phyloP scores from a whole-genome alignment of 306 rosid genomes.

The Prunus campanulata region DNA sequence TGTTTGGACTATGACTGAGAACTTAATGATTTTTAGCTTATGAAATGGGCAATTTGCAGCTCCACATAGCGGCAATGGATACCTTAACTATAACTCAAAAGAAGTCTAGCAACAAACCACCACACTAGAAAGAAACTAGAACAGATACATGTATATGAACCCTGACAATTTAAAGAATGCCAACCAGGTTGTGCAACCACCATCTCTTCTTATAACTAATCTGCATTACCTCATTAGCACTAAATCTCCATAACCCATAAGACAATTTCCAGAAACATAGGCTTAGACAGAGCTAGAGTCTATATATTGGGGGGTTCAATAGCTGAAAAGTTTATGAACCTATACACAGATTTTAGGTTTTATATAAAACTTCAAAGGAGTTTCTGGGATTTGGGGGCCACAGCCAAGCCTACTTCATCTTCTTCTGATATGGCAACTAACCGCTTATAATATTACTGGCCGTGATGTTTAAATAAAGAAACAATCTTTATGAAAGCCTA shows the following conservation, averaged over 20 bases:
- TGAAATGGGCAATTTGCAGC: background rate
- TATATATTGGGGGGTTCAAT: no score
- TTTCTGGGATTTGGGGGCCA: no score
- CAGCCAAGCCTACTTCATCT: background rate
- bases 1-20: conserved; percentile 1
- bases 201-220: background rate
- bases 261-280: background rate
- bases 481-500: background rate
- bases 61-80: background rate
- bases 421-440: background rate
- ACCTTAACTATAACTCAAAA: background rate
- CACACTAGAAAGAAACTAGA: background rate
- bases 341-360: no score
- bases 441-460: background rate
- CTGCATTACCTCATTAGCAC: background rate
- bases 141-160: background rate
- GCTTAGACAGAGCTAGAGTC: no score
- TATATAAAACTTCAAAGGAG: no score
- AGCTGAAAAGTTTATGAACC: no score
- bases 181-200: background rate
- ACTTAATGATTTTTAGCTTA: background rate
- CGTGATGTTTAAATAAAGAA: background rate
- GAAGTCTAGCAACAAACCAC: background rate
- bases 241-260: background rate
- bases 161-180: background rate